These are phyloP conservation scores for Aspergillus bertholletiae DNA, from an alignment of 495 filamentous ascomycete genomes.

Conservation along the genomic window DNA sequence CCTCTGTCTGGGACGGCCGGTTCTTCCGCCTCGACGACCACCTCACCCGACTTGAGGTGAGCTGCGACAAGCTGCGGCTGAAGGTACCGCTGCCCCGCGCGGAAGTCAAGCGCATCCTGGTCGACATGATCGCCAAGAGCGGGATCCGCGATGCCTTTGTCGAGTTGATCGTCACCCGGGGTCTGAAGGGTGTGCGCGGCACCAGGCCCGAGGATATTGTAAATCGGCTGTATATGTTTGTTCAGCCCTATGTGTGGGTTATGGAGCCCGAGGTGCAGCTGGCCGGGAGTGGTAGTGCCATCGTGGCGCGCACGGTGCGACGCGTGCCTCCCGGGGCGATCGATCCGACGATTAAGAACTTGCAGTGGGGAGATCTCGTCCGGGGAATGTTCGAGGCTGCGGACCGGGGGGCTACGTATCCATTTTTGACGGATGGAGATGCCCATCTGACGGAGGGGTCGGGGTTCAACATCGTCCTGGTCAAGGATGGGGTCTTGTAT, in stretches of 20 bases:
- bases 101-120: conserved; percentile 28
- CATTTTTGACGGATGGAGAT: conserved; percentile 38
- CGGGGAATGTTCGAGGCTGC: conserved; percentile 30
- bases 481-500: conserved; percentile 29
- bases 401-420: conserved; percentile 27
- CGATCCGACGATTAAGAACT: conserved; percentile 40
- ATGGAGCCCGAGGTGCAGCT: conserved; percentile 36
- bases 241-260: conserved; percentile 35
- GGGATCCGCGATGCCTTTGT: conserved; percentile 40
- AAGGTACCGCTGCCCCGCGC: conserved; percentile 27
- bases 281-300: conserved; percentile 31
- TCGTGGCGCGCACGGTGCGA: conserved; percentile 35
- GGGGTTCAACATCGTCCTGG: conserved; percentile 29
- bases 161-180: conserved; percentile 39
- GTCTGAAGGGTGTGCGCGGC: conserved; percentile 29
- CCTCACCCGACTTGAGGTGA: conserved; percentile 26
- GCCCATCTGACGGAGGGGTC: conserved; percentile 29
- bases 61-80: conserved; percentile 35
- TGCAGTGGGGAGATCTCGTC: conserved; percentile 39
- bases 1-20: conserved; percentile 38
- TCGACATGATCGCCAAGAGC: conserved; percentile 33
- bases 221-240: conserved; percentile 37
- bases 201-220: conserved; percentile 20
- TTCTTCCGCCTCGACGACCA: conserved; percentile 39
- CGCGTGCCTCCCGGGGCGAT: conserved; percentile 31